Evolutionary conservation across 2,329 filamentous ascomycete genomes (phyloP).

Genomic region (Escovopsis weberi): DNA sequence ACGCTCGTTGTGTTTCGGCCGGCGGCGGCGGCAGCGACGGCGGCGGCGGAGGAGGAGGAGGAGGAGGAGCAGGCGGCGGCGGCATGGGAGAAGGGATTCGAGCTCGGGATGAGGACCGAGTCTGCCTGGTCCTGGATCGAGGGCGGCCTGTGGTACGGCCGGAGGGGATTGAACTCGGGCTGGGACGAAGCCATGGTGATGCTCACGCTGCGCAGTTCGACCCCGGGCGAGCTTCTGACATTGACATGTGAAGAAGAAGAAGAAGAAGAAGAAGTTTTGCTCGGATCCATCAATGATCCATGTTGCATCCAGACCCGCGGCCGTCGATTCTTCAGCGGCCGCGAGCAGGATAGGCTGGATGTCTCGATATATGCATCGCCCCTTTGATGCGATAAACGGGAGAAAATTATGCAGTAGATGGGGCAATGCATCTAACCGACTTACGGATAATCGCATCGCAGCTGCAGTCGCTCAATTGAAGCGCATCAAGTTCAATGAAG

Average conservation of each 20-base stretch:
- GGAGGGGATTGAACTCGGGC: slow-evolving; percentile 45
- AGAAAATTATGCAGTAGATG: too few species aligned
- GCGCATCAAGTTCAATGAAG: too few species aligned
- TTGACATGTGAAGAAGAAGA: not conserved
- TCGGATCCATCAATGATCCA: slow-evolving; percentile 2
- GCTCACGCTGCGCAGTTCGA: too few species aligned
- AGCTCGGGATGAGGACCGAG: slow-evolving; percentile 21
- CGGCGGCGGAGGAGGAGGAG: too few species aligned
- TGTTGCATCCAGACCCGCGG: not conserved
- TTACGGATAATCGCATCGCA: too few species aligned
- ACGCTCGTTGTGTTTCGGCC: slow-evolving; percentile 25
- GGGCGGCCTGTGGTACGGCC: slow-evolving; percentile 55
- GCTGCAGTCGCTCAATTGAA: too few species aligned
- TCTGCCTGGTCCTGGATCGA: slow-evolving; percentile 35
- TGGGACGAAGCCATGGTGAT: slow-evolving; percentile 28
- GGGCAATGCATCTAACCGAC: too few species aligned
- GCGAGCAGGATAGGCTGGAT: too few species aligned
- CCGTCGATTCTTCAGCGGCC: not conserved
- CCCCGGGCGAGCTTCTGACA: slow-evolving; percentile 10
- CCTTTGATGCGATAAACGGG: too few species aligned
- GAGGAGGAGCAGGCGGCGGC: too few species aligned
- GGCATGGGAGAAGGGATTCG: slow-evolving; percentile 27
- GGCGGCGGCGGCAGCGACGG: slow-evolving; percentile 13
- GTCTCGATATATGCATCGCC: too few species aligned
- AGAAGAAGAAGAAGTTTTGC: too few species aligned